Conservation (phyloP, 805 yeast genomes). For the Yarrowia sp. region DNA sequence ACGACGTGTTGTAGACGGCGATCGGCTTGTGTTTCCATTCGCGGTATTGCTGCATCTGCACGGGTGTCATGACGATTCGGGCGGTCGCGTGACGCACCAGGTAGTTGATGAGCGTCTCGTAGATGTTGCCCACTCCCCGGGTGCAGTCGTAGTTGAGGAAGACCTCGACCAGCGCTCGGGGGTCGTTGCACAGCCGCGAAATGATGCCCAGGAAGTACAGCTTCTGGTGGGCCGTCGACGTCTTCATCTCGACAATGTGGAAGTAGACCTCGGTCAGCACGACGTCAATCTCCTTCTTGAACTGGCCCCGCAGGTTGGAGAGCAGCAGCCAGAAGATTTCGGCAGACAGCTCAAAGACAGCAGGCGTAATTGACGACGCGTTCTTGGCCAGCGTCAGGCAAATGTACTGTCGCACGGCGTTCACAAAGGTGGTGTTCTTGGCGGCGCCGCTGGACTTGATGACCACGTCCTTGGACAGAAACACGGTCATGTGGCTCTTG, state of each 20-base stretch:
- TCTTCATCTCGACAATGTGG: constrained; percentile 90
- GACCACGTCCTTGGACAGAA: constrained; percentile 56
- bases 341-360: constrained; percentile 87
- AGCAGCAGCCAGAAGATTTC: constrained; percentile 93
- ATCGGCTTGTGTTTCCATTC: constrained; percentile 61
- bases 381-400: constrained; percentile 85
- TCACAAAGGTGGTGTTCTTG: constrained; percentile 66
- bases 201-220: constrained; percentile 83
- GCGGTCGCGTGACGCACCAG: constrained; percentile 74
- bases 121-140: constrained; percentile 76
- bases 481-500: constrained; percentile 83
- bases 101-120: constrained; percentile 81
- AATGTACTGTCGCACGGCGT: constrained; percentile 82
- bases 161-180: constrained; percentile 88
- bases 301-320: constrained; percentile 81
- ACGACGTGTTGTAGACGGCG: constrained; percentile 74
- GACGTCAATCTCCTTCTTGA: constrained; percentile 92
- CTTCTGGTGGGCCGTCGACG: constrained; percentile 92
- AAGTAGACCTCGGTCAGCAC: constrained; percentile 91
- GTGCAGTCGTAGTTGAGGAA: constrained; percentile 97
- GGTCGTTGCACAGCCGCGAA: constrained; percentile 83
- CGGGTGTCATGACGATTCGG: constrained; percentile 72
- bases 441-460: constrained; percentile 48
- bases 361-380: constrained; percentile 89
- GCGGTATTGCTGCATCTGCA: constrained; percentile 65